Evolutionary conservation across 2,329 filamentous ascomycete genomes (phyloP).

Genomic region (Ceratocystis variospora): DNA sequence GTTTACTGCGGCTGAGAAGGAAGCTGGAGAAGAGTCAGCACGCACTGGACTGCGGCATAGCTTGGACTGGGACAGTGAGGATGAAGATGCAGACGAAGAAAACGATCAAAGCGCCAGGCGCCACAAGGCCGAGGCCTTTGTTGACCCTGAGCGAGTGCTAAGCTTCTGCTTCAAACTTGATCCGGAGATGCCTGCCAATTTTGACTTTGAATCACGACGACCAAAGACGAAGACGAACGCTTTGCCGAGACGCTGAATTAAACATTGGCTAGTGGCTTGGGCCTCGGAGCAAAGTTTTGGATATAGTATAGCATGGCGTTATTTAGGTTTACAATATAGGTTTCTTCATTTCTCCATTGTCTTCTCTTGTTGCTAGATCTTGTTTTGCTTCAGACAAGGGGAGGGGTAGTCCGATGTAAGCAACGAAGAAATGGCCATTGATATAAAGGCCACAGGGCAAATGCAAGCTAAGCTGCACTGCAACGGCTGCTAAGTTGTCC

Average conservation of each 20-base stretch:
- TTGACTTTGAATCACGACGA: conserved; percentile 29
- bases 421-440: too few species aligned
- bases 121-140: conserved; percentile 21
- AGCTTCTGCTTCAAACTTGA: conserved; percentile 35
- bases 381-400: too few species aligned
- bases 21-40: conserved; percentile 52
- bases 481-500: too few species aligned
- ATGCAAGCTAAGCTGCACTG: too few species aligned
- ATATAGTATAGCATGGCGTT: conserved; percentile 3
- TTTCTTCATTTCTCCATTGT: background rate
- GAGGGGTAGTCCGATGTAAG: too few species aligned
- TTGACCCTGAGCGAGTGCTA: conserved; percentile 35
- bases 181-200: conserved; percentile 32
- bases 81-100: conserved; percentile 47
- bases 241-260: background rate
- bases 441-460: too few species aligned
- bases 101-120: conserved; percentile 26
- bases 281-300: background rate
- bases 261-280: too few species aligned
- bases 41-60: conserved; percentile 53
- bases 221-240: conserved; percentile 14
- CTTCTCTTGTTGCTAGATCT: too few species aligned
- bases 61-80: conserved; percentile 37
- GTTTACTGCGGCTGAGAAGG: conserved; percentile 59
- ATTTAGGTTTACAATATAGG: background rate